Base-by-base conservation (phyloP, 2,329 filamentous ascomycete genomes). In the Beauveria pseudobassiana region DNA sequence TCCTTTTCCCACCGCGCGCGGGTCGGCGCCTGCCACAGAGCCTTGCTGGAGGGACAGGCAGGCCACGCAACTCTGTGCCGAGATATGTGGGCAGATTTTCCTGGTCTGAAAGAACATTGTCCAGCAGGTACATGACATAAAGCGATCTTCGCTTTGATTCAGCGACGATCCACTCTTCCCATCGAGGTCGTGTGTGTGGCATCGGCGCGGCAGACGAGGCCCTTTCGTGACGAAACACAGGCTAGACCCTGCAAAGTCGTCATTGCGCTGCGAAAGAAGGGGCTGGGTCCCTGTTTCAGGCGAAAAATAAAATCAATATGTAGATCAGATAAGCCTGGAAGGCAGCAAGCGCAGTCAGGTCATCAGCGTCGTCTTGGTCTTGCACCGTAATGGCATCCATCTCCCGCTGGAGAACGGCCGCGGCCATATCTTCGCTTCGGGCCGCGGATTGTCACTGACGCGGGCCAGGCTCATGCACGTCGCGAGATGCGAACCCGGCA, bases 261-360 rank as follows among this genome's bases (percentile, higher is more conserved):
- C 67, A 82, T 77, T 3, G 73, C 72, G 14, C 76, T 72, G 14
- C 77, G 75, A 5, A 77, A 68, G 40, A 77, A 73, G 0, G 72
- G 64, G 12, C 64, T 61, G 0, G 66, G 53, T n/a, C 65, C 64
- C 10, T 67, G 65, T 0, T 65, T 65, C 1, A 74, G 64, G 0
- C 68, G 68, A 59, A 81, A 65, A 80, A 82, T 3, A 80, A 54
- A 2, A 79, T 71, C 67, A 84, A 75, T 2, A 75, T 68, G 63
- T 83, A 82, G n/a, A 83, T 73, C 3, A 85, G 69, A 66, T 82
- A 82, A 0, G 81, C 78, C 64, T 85, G 82, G 45, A 83, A 82
- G 1, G 76, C 71, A 0, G 75, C 73, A 0, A 84, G 74, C 5
- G 48, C n/a, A n/a, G 59, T 16, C 20, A 51, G 10, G 14, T 49